Evolutionary conservation across 129 eudicot species (phyloP), one percentile per base, ranked within the genome.

Genomic region (Ambrosia artemisiifolia): DNA sequence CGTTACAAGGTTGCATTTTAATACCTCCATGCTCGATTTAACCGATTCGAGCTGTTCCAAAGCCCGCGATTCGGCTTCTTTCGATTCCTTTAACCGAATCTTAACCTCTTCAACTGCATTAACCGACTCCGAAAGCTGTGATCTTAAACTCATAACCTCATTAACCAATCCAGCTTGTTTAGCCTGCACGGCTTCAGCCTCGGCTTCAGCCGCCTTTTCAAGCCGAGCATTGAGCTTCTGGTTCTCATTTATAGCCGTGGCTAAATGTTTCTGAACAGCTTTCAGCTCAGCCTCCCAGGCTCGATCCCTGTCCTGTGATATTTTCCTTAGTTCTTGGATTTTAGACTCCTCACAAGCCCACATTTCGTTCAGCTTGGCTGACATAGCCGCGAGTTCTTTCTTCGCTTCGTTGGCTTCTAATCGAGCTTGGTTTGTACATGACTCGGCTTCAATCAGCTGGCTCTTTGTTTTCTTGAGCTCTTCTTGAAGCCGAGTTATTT

Each of bases 221-320:
- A 89, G 81, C 61, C 86, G 95, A 20, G 60, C 53, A 56, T 80
- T 87, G 74, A 89, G 96, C 66, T 80, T 89, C 59, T 85, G 88
- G 36, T 87, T 85, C 71, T 93, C 98, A 28, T 71, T 83, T 64
- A 85, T 59, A 32, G 87, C 88, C 7, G 91, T 84, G 32, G 86
- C 78, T 56, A 94, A 76, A 42, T 94, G 98, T 75, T 85, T 94
- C 65, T 90, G 96, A 11, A 90, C 83, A 11, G 96, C 96, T 75
- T 90, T 87, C 1, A 94, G 81, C 61, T 94, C 98, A 0, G 98
- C 85, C 64, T 90, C 87, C 98, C 98, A 94, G 2, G 83, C 95
- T 16, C 86, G 87, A 49, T 94, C 98, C 11, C 98, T 88, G 8
- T 93, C 98, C 50, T 89, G 96, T 17, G 98, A 93, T 56, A 93